phyloP scores from a whole-genome alignment of 2,329 filamentous ascomycete genomes.

The Didymella lethalis region DNA sequence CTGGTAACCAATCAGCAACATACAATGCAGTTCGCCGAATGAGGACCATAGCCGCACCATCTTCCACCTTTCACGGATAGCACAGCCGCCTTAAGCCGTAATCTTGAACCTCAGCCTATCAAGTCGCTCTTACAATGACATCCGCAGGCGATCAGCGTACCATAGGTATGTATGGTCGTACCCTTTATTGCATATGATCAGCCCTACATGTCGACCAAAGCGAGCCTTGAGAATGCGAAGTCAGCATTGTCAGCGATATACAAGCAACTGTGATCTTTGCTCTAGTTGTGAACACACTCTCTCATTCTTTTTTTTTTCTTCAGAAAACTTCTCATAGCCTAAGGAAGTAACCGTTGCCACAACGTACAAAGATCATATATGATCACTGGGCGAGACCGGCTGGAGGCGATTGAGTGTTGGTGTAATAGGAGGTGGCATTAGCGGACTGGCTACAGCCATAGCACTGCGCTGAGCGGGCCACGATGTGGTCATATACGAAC shows the following conservation, averaged over 20 bases:
- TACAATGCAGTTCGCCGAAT: background rate
- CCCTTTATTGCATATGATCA: background rate
- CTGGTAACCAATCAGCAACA: background rate
- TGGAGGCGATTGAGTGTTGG: slow-evolving; percentile 46
- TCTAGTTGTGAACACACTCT: background rate
- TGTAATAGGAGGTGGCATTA: slow-evolving; percentile 62
- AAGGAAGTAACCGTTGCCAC: background rate
- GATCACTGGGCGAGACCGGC: slow-evolving; percentile 11
- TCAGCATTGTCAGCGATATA: background rate
- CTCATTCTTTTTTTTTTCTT: background rate
- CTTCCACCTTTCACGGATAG: background rate
- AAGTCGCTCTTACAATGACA: background rate
- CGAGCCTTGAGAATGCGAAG: too few species aligned
- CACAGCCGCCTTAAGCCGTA: background rate
- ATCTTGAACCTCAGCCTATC: background rate
- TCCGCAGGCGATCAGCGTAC: background rate
- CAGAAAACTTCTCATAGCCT: background rate
- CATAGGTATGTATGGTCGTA: background rate
- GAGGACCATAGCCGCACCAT: background rate
- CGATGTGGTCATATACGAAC: slow-evolving; percentile 69
- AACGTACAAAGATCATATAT: slow-evolving; percentile 2
- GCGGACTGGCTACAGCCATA: slow-evolving; percentile 60
- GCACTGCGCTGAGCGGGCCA: slow-evolving; percentile 63
- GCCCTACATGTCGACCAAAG: background rate
- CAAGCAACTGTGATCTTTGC: background rate